phyloP scores from a whole-genome alignment of 108 stramenopile genomes.

The Pseudonitzschia multistriata region DNA sequence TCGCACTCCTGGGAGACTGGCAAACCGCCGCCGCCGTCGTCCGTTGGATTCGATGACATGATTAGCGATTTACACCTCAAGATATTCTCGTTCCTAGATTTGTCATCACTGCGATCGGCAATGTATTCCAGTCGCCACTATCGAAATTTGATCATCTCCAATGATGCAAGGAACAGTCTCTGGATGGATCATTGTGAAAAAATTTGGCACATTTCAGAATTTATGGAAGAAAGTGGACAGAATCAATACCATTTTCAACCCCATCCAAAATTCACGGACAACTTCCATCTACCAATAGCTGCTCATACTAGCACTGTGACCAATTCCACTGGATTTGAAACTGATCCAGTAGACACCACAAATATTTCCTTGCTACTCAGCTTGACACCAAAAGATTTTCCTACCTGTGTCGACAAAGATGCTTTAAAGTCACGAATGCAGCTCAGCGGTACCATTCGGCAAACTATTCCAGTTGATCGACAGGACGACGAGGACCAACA shows the following conservation, averaged over 20 bases:
- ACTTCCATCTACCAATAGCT: slow-evolving; percentile 25
- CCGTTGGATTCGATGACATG: slow-evolving; percentile 10
- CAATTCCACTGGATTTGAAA: background rate
- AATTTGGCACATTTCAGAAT: slow-evolving; percentile 13
- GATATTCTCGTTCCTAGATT: slow-evolving; percentile 31
- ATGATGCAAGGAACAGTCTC: slow-evolving; percentile 14
- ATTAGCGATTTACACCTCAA: slow-evolving; percentile 24
- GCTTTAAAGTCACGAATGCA: background rate
- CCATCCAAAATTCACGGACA: background rate
- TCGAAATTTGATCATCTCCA: slow-evolving; percentile 21
- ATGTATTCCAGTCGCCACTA: slow-evolving; percentile 20
- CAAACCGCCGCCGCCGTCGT: background rate
- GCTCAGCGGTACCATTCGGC: background rate
- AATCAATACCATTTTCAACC: background rate
- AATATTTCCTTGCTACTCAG: slow-evolving; percentile 29
- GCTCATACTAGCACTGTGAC: background rate
- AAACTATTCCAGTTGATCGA: background rate
- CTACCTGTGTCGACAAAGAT: slow-evolving; percentile 24
- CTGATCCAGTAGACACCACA: background rate
- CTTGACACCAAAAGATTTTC: slow-evolving; percentile 20
- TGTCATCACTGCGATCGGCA: slow-evolving; percentile 15
- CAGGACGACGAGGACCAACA: slow-evolving; percentile 2
- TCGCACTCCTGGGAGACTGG: slow-evolving; percentile 13
- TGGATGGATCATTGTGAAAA: slow-evolving; percentile 23
- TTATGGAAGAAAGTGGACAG: background rate